Percentiles rank a stretch among this genome's conserved stretches.
phyloP scores from a whole-genome alignment of 2,329 filamentous ascomycete genomes.

The Hymenoscyphus albidus region DNA sequence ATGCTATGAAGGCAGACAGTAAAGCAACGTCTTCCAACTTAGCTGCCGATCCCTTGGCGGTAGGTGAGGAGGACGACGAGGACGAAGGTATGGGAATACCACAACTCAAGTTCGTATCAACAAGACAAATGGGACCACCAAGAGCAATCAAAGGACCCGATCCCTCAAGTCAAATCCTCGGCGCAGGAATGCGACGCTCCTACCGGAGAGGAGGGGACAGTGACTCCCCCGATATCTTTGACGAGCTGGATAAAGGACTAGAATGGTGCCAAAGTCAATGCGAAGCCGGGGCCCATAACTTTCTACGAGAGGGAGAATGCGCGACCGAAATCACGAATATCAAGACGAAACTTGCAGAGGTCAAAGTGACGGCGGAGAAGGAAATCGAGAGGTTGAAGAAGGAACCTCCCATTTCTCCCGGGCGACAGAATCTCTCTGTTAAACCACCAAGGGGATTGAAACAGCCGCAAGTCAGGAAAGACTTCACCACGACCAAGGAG shows the following conservation, averaged over 20 bases:
- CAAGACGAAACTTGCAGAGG: conserved; percentile 39
- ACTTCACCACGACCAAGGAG: conserved; percentile 13
- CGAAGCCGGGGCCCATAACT: conserved; percentile 83
- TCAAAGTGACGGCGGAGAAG: conserved; percentile 45
- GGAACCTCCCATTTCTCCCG: conserved; percentile 18
- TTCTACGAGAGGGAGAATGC: conserved; percentile 84
- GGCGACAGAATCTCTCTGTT: neutral
- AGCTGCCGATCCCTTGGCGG: neutral
- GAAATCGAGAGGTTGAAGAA: conserved; percentile 26
- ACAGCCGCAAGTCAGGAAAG: conserved; percentile 12
- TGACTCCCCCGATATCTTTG: conserved; percentile 51
- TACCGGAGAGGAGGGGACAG: conserved; percentile 23
- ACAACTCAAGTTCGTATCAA: conserved; percentile 39
- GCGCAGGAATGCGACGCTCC: conserved; percentile 24
- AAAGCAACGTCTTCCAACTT: neutral
- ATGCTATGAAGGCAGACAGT: conserved; percentile 6
- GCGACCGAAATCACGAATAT: conserved; percentile 70
- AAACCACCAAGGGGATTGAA: conserved; percentile 12
- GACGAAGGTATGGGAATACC: conserved; percentile 33
- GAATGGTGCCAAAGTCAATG: conserved; percentile 78
- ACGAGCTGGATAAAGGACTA: conserved; percentile 71
- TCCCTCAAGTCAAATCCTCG: conserved; percentile 20
- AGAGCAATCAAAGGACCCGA: conserved; percentile 22
- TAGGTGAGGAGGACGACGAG: conserved; percentile 24
- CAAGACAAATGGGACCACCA: conserved; percentile 38